Percentiles rank a stretch among this genome's conserved stretches.
These are phyloP conservation scores for Amphicarpaea edgeworthii DNA, from an alignment of 306 rosid species.

Conservation along the genomic window DNA sequence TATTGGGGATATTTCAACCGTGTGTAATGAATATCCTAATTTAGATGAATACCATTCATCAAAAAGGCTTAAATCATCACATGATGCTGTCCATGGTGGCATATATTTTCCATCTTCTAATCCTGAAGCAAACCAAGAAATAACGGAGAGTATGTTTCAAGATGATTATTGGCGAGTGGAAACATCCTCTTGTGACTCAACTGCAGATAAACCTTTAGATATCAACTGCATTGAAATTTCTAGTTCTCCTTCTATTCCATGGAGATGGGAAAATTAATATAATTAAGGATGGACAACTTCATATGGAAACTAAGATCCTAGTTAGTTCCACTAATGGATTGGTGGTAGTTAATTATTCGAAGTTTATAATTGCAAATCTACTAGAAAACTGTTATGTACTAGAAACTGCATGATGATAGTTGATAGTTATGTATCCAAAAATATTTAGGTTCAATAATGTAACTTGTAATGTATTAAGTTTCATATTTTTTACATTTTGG, in stretches of 20 bases:
- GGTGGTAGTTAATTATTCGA: background rate
- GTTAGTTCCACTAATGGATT: background rate
- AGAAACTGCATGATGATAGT: background rate
- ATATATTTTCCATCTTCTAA: background rate
- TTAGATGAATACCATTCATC: slow-evolving; percentile 29
- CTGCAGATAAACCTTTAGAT: background rate
- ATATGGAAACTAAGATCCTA: background rate
- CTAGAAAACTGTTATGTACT: too few species aligned
- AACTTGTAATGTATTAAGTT: too few species aligned
- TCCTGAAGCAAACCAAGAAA: background rate
- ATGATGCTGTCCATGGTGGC: slow-evolving; percentile 5
- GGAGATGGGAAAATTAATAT: slow-evolving; percentile 22
- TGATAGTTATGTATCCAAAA: too few species aligned
- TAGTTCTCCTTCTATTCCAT: background rate
- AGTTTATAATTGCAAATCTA: too few species aligned
- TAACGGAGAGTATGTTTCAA: background rate
- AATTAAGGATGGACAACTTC: slow-evolving; percentile 22
- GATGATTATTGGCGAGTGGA: slow-evolving; percentile 1
- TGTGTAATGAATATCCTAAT: slow-evolving; percentile 1
- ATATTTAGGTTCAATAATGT: too few species aligned
- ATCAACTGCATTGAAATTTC: background rate
- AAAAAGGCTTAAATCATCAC: slow-evolving; percentile 32
- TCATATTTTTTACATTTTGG: too few species aligned
- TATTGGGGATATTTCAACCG: background rate
- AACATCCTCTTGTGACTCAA: slow-evolving; percentile 48